Percentiles rank a stretch among this genome's conserved stretches.
Evolutionary conservation across 805 yeast genomes (phyloP).

Genomic region (Wickerhamomyces chambardii): DNA sequence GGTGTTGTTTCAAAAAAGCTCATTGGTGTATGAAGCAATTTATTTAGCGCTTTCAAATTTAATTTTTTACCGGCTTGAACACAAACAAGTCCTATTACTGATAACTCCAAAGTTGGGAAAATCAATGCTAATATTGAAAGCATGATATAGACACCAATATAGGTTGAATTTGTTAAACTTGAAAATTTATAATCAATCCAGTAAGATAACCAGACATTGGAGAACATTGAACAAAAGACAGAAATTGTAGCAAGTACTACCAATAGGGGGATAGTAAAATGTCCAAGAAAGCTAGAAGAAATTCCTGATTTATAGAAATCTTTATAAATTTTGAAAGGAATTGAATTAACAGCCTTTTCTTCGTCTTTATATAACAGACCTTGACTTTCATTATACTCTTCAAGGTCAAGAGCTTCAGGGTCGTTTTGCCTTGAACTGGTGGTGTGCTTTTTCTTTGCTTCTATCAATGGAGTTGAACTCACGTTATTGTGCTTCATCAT

Average conservation of each 20-base stretch:
- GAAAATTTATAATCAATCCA: slow-evolving; percentile 61
- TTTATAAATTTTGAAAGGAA: slow-evolving; percentile 37
- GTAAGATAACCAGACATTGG: slow-evolving; percentile 65
- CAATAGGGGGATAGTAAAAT: slow-evolving; percentile 19
- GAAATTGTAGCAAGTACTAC: slow-evolving; percentile 19
- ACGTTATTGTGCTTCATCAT: slow-evolving; percentile 35
- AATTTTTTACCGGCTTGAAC: slow-evolving; percentile 47
- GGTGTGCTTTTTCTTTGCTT: slow-evolving; percentile 4
- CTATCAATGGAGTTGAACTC: slow-evolving; percentile 18
- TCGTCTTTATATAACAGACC: slow-evolving; percentile 39
- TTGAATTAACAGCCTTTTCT: slow-evolving; percentile 49
- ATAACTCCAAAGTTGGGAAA: slow-evolving; percentile 34
- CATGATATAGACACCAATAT: slow-evolving; percentile 71
- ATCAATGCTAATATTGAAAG: slow-evolving; percentile 40
- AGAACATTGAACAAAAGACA: slow-evolving; percentile 39
- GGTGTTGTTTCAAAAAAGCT: slow-evolving; percentile 81
- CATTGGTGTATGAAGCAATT: slow-evolving; percentile 73
- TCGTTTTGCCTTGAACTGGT: slow-evolving; percentile 12
- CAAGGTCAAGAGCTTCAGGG: slow-evolving; percentile 6
- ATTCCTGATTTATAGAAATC: slow-evolving; percentile 47
- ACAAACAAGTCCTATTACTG: slow-evolving; percentile 37
- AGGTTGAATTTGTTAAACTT: slow-evolving; percentile 42
- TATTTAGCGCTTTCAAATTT: slow-evolving; percentile 51
- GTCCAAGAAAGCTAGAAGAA: slow-evolving; percentile 34
- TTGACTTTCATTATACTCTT: slow-evolving; percentile 6